Base-by-base conservation (phyloP, 2,329 filamentous ascomycete genomes). In the Cladosporium sp. region DNA sequence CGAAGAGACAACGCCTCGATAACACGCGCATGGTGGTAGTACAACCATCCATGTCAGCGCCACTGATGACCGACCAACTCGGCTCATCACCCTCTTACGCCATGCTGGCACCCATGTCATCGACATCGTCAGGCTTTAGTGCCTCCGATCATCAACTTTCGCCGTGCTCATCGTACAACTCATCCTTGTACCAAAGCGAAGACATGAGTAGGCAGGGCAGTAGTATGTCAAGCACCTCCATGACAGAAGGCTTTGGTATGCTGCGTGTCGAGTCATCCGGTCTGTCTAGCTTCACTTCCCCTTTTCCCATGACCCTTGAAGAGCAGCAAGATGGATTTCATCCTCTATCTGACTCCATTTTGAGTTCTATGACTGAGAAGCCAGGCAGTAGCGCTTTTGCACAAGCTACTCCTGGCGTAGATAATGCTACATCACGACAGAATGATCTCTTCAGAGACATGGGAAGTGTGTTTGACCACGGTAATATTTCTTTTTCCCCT, bases 161-260 rank as follows among this genome's bases (percentile, higher is more conserved):
- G 12, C 45, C 55, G 2, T 58, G 47, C 30, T 45, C 47, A 20
- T 51, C 55, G 9, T 39, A 42, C 22, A 45, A 20, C 25, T 43
- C 55, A 5, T 58, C 55, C 3, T 42, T 51, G 15, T 36, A 9
- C 20, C 36, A 37, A 19, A 37, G 67, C 59, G 67, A 68, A 59
- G 64, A 60, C n/a, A 70, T 80, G 77, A 79, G 76, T 66, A 74
- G 78, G 65, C 71, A 77, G 63, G 15, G 12, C 15, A 80, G 78
- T 68, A 80, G 78, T 68, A 69, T 72, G 61, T 66, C 63, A 65
- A 74, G 73, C 66, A 69, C 72, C 45, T 70, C 70, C 59, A 73
- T 77, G 65, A 69, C 70, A 67, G 73, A 73, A 67, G 68, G 70
- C 50, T 66, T 76, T 64, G 72, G 73, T 61, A 78, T 78, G 76